Percentiles rank a stretch among this genome's conserved stretches.
phyloP scores from a whole-genome alignment of 495 filamentous ascomycete species.

The Hypoxylon lienhwacheense region DNA sequence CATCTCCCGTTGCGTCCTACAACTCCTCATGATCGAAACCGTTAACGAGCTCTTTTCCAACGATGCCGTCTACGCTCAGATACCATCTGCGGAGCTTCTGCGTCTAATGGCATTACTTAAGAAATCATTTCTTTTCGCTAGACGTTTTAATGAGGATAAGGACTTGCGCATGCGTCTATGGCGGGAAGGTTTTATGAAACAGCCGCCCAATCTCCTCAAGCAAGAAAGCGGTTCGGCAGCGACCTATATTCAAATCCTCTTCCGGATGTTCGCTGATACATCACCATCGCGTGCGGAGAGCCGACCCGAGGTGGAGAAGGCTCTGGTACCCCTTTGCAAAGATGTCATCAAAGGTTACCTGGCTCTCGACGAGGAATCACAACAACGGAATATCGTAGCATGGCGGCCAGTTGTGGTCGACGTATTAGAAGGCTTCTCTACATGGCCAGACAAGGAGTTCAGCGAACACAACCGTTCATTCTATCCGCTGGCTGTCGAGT shows the following conservation, averaged over 20 bases:
- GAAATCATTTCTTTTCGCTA: constrained; percentile 92
- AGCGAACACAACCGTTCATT: constrained; percentile 75
- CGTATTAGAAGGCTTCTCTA: constrained; percentile 91
- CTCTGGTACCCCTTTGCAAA: constrained; percentile 88
- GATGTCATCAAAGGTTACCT: constrained; percentile 87
- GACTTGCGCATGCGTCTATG: constrained; percentile 92
- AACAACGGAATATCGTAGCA: constrained; percentile 92
- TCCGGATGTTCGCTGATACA: constrained; percentile 95
- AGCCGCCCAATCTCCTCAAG: constrained; percentile 97
- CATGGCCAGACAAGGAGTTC: constrained; percentile 84
- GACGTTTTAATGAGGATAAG: constrained; percentile 96
- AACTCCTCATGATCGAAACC: constrained; percentile 98
- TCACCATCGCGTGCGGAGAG: constrained; percentile 77
- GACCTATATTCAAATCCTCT: constrained; percentile 90
- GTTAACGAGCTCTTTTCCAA: constrained; percentile 98
- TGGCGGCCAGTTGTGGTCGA: constrained; percentile 98
- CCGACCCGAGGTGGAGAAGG: constrained; percentile 78
- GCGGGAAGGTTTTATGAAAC: constrained; percentile 99
- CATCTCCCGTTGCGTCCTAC: constrained; percentile 97
- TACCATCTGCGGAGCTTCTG: constrained; percentile 83
- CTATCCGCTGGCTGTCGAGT: constrained; percentile 80
- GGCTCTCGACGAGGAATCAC: constrained; percentile 85
- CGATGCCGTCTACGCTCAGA: constrained; percentile 89
- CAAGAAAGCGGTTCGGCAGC: constrained; percentile 91
- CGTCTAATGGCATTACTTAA: constrained; percentile 92